These are phyloP conservation scores for Sisymbrium altissimum DNA, from an alignment of 345 rosid species.

Conservation along the genomic window DNA sequence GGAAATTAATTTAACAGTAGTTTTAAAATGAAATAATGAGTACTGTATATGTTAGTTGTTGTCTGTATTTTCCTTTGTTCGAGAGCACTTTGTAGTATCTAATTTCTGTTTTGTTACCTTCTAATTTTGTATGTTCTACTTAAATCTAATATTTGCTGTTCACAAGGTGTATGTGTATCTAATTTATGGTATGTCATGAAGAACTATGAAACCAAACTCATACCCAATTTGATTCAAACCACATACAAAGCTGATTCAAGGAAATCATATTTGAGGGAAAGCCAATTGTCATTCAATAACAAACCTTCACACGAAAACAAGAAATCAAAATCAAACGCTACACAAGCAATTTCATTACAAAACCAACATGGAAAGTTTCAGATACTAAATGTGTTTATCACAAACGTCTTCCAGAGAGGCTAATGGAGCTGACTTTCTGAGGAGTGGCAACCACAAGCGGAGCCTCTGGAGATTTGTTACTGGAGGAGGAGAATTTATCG, in stretches of 20 bases:
- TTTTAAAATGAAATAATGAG: background rate
- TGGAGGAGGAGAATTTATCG: slow-evolving; percentile 56
- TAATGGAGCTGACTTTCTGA: slow-evolving; percentile 89
- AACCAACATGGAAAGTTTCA: slow-evolving; percentile 4
- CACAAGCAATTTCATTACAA: slow-evolving; percentile 21
- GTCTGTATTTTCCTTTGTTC: too few species aligned
- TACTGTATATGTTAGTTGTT: too few species aligned
- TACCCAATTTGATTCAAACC: background rate
- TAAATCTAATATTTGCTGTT: too few species aligned
- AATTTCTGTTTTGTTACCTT: too few species aligned
- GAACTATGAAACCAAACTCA: slow-evolving; percentile 9
- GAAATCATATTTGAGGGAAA: background rate
- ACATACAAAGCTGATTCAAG: background rate
- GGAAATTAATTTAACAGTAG: background rate
- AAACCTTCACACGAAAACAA: slow-evolving; percentile 13
- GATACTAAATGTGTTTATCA: slow-evolving; percentile 1
- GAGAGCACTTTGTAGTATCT: too few species aligned
- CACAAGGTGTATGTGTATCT: too few species aligned
- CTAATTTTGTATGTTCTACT: too few species aligned
- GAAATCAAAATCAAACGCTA: slow-evolving; percentile 1
- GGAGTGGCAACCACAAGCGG: slow-evolving; percentile 96
- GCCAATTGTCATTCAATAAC: background rate
- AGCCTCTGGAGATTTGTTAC: slow-evolving; percentile 79
- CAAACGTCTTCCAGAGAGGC: slow-evolving; percentile 68
- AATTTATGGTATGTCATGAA: background rate